A percentile compares a stretch with the other conserved stretches of the same genome.
Conservation (phyloP, 1,284 basidiomycete genomes). For the Puccinia hordei region DNA sequence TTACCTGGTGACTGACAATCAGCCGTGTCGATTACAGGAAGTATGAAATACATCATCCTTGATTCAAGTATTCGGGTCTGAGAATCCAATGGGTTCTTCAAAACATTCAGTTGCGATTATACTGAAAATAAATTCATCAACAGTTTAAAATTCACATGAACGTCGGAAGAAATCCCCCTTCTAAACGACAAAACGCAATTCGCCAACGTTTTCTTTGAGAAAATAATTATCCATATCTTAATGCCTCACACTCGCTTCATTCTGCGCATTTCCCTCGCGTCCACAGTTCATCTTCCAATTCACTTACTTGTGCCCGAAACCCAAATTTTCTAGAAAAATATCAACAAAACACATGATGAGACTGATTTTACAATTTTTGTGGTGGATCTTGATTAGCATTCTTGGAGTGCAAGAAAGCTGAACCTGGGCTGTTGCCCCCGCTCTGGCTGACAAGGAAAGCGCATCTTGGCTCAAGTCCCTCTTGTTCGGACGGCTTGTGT, state of each 20-base stretch:
- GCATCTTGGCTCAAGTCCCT: too few relatives aligned
- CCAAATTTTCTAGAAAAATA: not conserved
- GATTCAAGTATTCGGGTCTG: not conserved
- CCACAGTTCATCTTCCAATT: not conserved
- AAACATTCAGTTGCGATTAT: not conserved
- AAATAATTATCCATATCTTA: constrained; percentile 29
- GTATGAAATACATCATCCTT: not conserved
- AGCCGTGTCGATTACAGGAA: not conserved
- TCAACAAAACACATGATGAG: not conserved
- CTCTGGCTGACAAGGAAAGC: too few relatives aligned
- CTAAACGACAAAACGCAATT: not conserved
- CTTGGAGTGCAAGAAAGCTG: too few relatives aligned
- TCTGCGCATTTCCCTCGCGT: not conserved
- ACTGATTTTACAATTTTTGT: not conserved
- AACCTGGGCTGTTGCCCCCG: too few relatives aligned
- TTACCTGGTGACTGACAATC: not conserved
- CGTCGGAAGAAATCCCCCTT: not conserved
- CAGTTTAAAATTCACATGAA: not conserved
- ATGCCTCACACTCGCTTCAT: not conserved
- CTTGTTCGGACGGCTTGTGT: too few relatives aligned
- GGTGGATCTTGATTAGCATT: not conserved
- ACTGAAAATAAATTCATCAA: not conserved
- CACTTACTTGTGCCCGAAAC: not conserved
- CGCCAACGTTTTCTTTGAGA: too few relatives aligned
- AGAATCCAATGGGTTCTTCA: not conserved